A percentile compares a stretch with the other conserved stretches of the same genome.
Evolutionary conservation across 2,329 filamentous ascomycete species (phyloP).

Genomic region (Pyrenophora graminea): DNA sequence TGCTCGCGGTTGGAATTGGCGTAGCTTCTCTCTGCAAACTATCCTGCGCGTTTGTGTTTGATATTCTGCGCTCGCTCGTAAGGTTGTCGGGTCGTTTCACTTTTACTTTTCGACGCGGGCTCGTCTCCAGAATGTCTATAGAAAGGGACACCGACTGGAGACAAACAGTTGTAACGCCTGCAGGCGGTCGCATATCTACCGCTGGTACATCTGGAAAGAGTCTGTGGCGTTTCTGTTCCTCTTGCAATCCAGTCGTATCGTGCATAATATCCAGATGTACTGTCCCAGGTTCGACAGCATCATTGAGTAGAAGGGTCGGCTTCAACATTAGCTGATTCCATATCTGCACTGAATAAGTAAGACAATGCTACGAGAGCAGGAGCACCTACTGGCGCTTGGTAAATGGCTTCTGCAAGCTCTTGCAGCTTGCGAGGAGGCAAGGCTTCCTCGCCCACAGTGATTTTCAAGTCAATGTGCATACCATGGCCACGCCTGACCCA

Average conservation of each 20-base stretch:
- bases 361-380: not conserved
- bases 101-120: slow-evolving; percentile 6
- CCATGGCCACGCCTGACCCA: slow-evolving; percentile 43
- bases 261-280: slow-evolving; percentile 31
- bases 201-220: slow-evolving; percentile 28
- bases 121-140: slow-evolving; percentile 25
- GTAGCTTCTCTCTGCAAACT: too few relatives aligned
- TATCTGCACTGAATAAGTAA: slow-evolving; percentile 26
- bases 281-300: slow-evolving; percentile 4
- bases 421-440: slow-evolving; percentile 23
- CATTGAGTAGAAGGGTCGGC: slow-evolving; percentile 20
- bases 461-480: slow-evolving; percentile 36
- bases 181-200: slow-evolving; percentile 38
- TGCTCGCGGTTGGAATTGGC: not conserved
- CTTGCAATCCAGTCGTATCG: slow-evolving; percentile 4
- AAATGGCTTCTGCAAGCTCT: slow-evolving; percentile 29
- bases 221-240: slow-evolving; percentile 23
- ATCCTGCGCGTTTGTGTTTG: not conserved
- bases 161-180: slow-evolving; percentile 24
- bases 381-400: slow-evolving; percentile 35
- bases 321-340: slow-evolving; percentile 43
- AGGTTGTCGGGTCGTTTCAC: slow-evolving; percentile 18
- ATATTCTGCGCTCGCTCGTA: not conserved
- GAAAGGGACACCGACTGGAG: slow-evolving; percentile 38
- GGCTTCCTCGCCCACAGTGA: slow-evolving; percentile 33